Evolutionary conservation across 2,329 filamentous ascomycete genomes (phyloP), one percentile per base, ranked within the genome.

Genomic region (Phyllosticta citrichinensis): DNA sequence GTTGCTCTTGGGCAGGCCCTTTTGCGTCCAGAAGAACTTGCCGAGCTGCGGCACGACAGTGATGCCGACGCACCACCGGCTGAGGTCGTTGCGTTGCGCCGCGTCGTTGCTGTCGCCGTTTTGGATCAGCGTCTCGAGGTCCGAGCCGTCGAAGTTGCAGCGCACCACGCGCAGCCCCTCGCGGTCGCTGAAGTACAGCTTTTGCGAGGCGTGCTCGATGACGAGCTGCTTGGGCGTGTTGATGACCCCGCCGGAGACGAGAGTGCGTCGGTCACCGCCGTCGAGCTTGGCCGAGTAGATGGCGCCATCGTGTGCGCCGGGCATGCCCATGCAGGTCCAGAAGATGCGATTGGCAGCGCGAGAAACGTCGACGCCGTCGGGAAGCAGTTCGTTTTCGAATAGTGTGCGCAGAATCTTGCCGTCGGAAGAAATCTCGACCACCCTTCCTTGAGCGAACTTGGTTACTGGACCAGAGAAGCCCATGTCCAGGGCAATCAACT

Each of bases 21-120:
- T 85, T 57, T 85, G 83, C 0, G 80, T 82, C 83, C 83, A 86
- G 73, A 81, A 85, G 52, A 86, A 73, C 51, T 77, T 75, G 9
- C 76, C 75, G 0, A 71, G 68, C 0, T 68, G 62, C 0, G 70
- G 70, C 2, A 77, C 76, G 0, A 86, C 73, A 0, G 78, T 69
- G 35, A 86, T 75, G 1, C 83, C 83, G 5, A 86, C 82, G 58
- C 80, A 83, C 81, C 81, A 83, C 3, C 73, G 25, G 11, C 33
- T 65, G 2, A 66, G 62, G 25, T 80, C 75, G 12, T 68, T 64
- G 10, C 66, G 62, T 9, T 54, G 20, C 19, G 27, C 35, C 17
- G 70, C 59, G 24, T 65, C 35, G 17, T 63, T 53, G 54, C 57
- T 64, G 52, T 74, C 62, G 3, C 68, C 73, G 0, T 68, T 71